Conservation (phyloP, 148 eudicot species). For the Chenopodium formosanum region DNA sequence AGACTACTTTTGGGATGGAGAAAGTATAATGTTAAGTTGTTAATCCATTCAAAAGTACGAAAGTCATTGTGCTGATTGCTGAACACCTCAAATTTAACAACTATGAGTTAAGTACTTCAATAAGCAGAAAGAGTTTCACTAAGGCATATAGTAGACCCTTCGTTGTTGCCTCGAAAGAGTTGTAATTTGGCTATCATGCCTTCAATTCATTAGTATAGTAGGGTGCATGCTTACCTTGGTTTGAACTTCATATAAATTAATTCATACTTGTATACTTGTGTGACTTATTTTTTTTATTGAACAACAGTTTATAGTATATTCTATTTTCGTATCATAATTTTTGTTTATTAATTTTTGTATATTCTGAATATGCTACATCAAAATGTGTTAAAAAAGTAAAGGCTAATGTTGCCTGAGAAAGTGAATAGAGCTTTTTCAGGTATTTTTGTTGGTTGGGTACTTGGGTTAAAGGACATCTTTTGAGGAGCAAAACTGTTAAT, state of each 20-base stretch:
- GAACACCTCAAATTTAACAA: too few species aligned
- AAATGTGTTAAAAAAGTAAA: neutral
- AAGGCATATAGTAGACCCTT: neutral
- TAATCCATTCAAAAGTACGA: too few species aligned
- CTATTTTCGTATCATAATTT: neutral
- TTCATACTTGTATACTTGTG: too few species aligned
- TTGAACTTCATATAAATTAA: neutral
- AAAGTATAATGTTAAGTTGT: too few species aligned
- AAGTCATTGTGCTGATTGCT: too few species aligned
- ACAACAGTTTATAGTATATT: too few species aligned
- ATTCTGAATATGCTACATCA: conserved; percentile 9
- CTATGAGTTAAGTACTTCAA: too few species aligned
- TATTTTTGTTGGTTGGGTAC: conserved; percentile 13
- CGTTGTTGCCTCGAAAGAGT: neutral
- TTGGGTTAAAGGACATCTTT: conserved; percentile 27
- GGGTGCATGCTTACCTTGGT: neutral
- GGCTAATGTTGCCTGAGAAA: conserved; percentile 14
- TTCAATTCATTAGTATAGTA: neutral
- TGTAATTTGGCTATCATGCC: neutral
- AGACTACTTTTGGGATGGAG: too few species aligned
- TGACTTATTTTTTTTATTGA: neutral
- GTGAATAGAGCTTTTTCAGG: neutral
- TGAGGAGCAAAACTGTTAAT: conserved; percentile 14
- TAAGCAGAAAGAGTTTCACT: neutral
- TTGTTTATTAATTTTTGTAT: neutral